Percentiles rank a stretch among this genome's conserved stretches.
phyloP scores from a whole-genome alignment of 176 grass and related monocot genomes.

The Bromus sterilis region DNA sequence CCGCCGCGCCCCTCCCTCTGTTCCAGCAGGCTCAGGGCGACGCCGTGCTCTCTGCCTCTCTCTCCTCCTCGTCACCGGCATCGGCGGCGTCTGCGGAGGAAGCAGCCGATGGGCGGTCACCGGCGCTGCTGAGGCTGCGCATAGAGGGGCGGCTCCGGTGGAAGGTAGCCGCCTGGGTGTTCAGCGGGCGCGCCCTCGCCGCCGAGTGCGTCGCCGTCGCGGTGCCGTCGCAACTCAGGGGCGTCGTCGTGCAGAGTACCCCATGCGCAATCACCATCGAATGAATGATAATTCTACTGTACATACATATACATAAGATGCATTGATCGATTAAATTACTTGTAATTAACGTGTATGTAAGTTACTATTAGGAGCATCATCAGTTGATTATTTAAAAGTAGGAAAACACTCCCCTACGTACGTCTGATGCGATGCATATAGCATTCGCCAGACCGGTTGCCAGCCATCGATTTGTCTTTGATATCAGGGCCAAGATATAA shows the following conservation, averaged over 20 bases:
- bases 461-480: too few relatives aligned
- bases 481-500: too few relatives aligned
- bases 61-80: constrained; percentile 5
- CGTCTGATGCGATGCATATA: too few relatives aligned
- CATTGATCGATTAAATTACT: background rate
- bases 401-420: too few relatives aligned
- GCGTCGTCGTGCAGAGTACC: background rate
- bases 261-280: constrained; percentile 26
- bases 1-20: constrained; percentile 17
- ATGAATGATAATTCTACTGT: background rate
- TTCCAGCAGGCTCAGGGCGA: constrained; percentile 48
- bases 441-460: too few relatives aligned
- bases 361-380: too few relatives aligned
- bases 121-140: constrained; percentile 27
- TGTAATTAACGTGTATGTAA: background rate
- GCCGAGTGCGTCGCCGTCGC: constrained; percentile 48
- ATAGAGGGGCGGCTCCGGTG: constrained; percentile 58
- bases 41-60: constrained; percentile 24
- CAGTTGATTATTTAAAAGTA: too few relatives aligned
- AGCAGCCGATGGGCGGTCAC: background rate
- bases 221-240: background rate
- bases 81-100: background rate
- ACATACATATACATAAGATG: background rate
- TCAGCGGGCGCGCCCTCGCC: constrained; percentile 33
- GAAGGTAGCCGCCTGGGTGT: constrained; percentile 69